Evolutionary conservation across 2,329 filamentous ascomycete genomes (phyloP).

Genomic region (Byssoonygena ceratinophila): DNA sequence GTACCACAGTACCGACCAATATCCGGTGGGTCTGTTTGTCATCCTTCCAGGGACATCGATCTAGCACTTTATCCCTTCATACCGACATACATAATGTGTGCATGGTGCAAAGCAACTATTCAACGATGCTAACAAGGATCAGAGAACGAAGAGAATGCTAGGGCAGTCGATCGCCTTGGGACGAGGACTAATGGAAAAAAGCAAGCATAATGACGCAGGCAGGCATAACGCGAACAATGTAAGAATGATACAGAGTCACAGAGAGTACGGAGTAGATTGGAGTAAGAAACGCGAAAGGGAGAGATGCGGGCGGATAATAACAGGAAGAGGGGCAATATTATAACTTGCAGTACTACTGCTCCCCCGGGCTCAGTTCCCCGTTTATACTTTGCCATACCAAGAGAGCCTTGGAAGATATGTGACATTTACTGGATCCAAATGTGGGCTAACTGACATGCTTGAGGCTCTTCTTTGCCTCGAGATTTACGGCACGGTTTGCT

Average conservation of each 20-base stretch:
- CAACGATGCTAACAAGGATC: conserved; percentile 7
- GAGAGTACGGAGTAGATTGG: not conserved
- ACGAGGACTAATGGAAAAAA: not conserved
- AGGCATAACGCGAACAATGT: not conserved
- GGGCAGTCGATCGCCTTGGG: conserved; percentile 6
- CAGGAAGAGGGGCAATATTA: too few relatives aligned
- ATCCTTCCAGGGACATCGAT: too few relatives aligned
- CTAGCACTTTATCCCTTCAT: too few relatives aligned
- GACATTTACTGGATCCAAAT: too few relatives aligned
- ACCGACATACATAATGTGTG: too few relatives aligned
- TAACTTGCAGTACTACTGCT: too few relatives aligned
- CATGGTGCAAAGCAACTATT: not conserved
- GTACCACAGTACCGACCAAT: not conserved
- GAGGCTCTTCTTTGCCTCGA: too few relatives aligned
- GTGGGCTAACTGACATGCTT: too few relatives aligned
- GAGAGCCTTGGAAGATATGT: too few relatives aligned
- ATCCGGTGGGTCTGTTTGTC: not conserved
- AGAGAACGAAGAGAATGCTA: conserved; percentile 3
- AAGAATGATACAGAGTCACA: not conserved
- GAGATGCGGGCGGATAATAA: not conserved
- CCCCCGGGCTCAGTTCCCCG: too few relatives aligned
- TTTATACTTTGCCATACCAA: too few relatives aligned
- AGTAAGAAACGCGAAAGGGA: conserved; percentile 5
- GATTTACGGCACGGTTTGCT: too few relatives aligned
- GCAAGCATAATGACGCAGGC: conserved; percentile 1